Conservation (phyloP, 2,329 filamentous ascomycete genomes). For the Chrysoporthe deuterocubensis region DNA sequence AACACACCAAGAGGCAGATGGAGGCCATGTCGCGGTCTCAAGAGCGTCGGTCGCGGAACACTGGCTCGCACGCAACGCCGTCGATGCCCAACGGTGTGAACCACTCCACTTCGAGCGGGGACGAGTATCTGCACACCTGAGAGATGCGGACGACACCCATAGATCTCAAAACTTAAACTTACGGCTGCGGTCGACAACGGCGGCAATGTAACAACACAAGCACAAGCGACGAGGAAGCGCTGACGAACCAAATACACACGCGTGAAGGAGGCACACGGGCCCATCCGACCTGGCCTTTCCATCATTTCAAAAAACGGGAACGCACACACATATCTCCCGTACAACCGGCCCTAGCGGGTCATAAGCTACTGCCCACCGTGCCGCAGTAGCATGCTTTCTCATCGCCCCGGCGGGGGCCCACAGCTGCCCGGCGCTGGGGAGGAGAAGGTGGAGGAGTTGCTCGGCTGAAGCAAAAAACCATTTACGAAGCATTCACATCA, state of each 20-base stretch:
- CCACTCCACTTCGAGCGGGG: constrained; percentile 21
- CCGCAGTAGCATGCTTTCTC: too few relatives aligned
- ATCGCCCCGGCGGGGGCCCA: too few relatives aligned
- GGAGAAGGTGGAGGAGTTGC: background rate
- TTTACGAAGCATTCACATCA: too few relatives aligned
- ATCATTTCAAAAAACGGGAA: too few relatives aligned
- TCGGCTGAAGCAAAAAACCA: too few relatives aligned
- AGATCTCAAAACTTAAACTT: background rate
- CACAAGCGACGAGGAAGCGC: background rate
- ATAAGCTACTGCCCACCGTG: too few relatives aligned
- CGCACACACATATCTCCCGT: too few relatives aligned
- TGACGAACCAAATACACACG: background rate
- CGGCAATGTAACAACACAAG: background rate
- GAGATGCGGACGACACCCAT: background rate
- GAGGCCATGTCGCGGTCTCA: constrained; percentile 56
- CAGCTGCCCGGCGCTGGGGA: background rate
- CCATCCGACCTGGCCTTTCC: too few relatives aligned
- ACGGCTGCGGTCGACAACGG: background rate
- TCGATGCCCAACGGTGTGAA: constrained; percentile 36
- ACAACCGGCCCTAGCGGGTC: too few relatives aligned
- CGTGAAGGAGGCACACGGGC: background rate
- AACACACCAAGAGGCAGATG: constrained; percentile 69
- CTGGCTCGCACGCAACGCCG: constrained; percentile 27
- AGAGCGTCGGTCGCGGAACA: constrained; percentile 36
- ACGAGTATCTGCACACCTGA: constrained; percentile 33